Conservation (phyloP, 495 filamentous ascomycete species). For the Rhypophila decipiens region DNA sequence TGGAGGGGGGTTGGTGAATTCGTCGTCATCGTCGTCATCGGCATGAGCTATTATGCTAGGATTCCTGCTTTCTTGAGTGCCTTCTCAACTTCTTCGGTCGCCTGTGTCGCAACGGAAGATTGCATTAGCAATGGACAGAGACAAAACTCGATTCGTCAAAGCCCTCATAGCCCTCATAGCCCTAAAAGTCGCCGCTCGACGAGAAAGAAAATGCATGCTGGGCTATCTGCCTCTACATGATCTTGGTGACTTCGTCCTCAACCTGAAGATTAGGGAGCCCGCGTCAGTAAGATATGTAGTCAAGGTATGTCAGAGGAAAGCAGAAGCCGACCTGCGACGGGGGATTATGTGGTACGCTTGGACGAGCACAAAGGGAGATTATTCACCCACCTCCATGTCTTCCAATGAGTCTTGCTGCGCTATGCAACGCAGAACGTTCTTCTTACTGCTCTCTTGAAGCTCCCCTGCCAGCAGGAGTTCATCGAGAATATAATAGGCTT, state of each 20-base stretch:
- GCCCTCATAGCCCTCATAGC: neutral
- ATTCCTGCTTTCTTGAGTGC: slow-evolving; percentile 33
- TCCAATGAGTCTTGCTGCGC: slow-evolving; percentile 90
- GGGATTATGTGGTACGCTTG: too few species aligned
- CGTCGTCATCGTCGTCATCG: too few species aligned
- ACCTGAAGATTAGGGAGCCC: slow-evolving; percentile 57
- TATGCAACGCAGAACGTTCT: slow-evolving; percentile 93
- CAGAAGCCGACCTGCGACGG: neutral
- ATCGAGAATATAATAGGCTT: slow-evolving; percentile 98
- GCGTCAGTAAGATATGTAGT: slow-evolving; percentile 49
- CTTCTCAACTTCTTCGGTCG: slow-evolving; percentile 22
- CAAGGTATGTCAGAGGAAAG: slow-evolving; percentile 1
- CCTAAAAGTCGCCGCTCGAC: slow-evolving; percentile 5
- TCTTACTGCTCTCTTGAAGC: slow-evolving; percentile 98
- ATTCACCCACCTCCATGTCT: slow-evolving; percentile 86
- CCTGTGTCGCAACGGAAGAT: slow-evolving; percentile 25
- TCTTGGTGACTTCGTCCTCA: slow-evolving; percentile 93
- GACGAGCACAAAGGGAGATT: neutral
- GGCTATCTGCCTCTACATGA: slow-evolving; percentile 61
- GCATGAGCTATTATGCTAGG: slow-evolving; percentile 16
- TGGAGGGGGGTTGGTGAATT: too few species aligned
- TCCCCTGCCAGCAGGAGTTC: slow-evolving; percentile 95
- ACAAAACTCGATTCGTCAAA: slow-evolving; percentile 3
- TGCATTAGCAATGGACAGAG: slow-evolving; percentile 14
- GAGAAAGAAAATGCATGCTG: slow-evolving; percentile 13